A percentile compares a stretch with the other conserved stretches of the same genome.
phyloP scores from a whole-genome alignment of 805 yeast species.

The Diddensiella caesifluorescens region DNA sequence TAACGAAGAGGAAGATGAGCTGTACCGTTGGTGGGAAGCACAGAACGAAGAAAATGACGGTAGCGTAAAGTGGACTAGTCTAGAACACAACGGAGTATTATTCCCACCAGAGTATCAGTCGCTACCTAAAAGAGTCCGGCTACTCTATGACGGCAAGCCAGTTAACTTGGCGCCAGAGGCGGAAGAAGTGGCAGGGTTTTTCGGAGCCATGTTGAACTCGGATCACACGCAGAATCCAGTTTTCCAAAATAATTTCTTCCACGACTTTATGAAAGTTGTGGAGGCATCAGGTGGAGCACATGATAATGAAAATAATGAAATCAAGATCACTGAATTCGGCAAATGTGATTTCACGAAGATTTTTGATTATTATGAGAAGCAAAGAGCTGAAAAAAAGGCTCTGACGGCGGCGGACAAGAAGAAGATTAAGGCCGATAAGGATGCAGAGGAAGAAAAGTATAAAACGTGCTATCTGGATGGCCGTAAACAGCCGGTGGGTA shows the following conservation, averaged over 20 bases:
- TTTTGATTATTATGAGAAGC: slow-evolving; percentile 60
- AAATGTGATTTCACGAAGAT: slow-evolving; percentile 77
- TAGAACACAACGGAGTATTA: slow-evolving; percentile 85
- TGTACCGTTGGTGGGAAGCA: slow-evolving; percentile 84
- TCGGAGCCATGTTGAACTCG: slow-evolving; percentile 72
- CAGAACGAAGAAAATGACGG: slow-evolving; percentile 57
- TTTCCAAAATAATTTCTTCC: slow-evolving; percentile 81
- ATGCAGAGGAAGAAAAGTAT: slow-evolving; percentile 70
- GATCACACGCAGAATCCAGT: slow-evolving; percentile 86
- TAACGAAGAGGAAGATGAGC: slow-evolving; percentile 52
- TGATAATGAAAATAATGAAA: slow-evolving; percentile 22
- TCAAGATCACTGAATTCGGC: slow-evolving; percentile 50
- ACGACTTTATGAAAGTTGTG: slow-evolving; percentile 66
- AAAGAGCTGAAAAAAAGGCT: slow-evolving; percentile 66
- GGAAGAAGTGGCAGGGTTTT: slow-evolving; percentile 96
- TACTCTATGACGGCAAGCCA: slow-evolving; percentile 71
- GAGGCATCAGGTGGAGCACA: slow-evolving; percentile 63
- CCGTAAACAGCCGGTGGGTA: slow-evolving; percentile 86
- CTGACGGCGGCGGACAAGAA: slow-evolving; percentile 73
- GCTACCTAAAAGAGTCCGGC: slow-evolving; percentile 67
- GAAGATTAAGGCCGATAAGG: slow-evolving; percentile 62
- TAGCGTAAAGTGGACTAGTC: slow-evolving; percentile 75
- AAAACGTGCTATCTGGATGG: slow-evolving; percentile 81
- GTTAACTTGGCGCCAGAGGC: slow-evolving; percentile 73
- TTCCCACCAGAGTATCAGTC: slow-evolving; percentile 93